phyloP scores from a whole-genome alignment of 169 alveolate species.

The Babesia bigemina region DNA sequence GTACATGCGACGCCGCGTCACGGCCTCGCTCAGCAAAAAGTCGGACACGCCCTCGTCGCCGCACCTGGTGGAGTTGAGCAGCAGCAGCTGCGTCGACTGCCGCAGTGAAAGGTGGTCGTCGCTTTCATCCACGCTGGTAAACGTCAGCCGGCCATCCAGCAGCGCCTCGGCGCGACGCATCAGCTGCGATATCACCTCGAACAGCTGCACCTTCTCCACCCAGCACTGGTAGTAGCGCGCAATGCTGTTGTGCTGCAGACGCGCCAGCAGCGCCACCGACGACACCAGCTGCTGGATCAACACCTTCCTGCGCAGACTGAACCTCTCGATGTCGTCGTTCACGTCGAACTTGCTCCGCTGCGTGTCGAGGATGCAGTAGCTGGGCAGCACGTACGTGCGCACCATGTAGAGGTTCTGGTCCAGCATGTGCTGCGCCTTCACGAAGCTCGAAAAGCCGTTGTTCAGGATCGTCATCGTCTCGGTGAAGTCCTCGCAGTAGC shows the following conservation, averaged over 20 bases:
- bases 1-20: conserved; percentile 36
- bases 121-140: background rate
- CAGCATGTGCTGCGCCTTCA: conserved; percentile 46
- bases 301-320: conserved; percentile 23
- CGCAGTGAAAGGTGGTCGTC: background rate
- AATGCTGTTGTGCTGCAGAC: conserved; percentile 62
- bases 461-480: conserved; percentile 25
- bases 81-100: conserved; percentile 1
- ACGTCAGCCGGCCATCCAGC: background rate
- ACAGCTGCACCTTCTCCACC: conserved; percentile 41
- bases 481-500: conserved; percentile 42
- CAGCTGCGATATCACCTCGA: conserved; percentile 8
- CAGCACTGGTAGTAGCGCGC: conserved; percentile 69
- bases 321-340: conserved; percentile 15
- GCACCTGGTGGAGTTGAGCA: background rate
- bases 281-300: conserved; percentile 42
- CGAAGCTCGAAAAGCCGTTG: conserved; percentile 22
- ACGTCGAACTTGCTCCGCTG: conserved; percentile 12
- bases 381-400: conserved; percentile 32
- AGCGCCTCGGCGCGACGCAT: conserved; percentile 12
- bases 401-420: conserved; percentile 63
- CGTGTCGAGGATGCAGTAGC: conserved; percentile 37
- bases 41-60: conserved; percentile 8
- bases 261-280: conserved; percentile 38
- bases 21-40: conserved; percentile 23